These are phyloP conservation scores for Colletotrichum musae DNA, from an alignment of 2,329 filamentous ascomycete genomes.

Conservation along the genomic window DNA sequence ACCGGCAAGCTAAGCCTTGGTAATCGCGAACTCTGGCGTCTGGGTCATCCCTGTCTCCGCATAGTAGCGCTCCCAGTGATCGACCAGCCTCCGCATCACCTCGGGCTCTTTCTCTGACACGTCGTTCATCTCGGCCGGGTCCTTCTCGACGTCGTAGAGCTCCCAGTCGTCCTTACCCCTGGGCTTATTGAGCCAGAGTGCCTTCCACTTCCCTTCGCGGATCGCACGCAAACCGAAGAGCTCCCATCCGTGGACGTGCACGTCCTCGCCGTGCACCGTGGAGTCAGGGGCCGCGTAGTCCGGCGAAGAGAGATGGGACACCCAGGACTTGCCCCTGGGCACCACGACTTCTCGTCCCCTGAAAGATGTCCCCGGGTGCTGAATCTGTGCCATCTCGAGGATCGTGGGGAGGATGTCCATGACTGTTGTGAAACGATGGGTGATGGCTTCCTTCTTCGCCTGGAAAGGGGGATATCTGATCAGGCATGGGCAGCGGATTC, in stretches of 20 bases:
- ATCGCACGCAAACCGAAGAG: conserved; percentile 66
- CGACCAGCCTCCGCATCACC: conserved; percentile 5
- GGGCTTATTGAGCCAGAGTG: conserved; percentile 69
- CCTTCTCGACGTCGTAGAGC: conserved; percentile 66
- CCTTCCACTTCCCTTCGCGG: conserved; percentile 70
- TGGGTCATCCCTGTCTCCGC: conserved; percentile 28
- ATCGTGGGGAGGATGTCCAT: conserved; percentile 66
- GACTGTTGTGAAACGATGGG: conserved; percentile 62
- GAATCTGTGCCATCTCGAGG: conserved; percentile 60
- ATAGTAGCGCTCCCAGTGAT: conserved; percentile 18
- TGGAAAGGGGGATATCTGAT: conserved; percentile 47
- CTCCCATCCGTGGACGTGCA: conserved; percentile 70
- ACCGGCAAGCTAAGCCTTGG: conserved; percentile 8
- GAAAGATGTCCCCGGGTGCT: conserved; percentile 56
- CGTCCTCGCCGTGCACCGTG: conserved; percentile 60
- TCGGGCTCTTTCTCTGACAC: conserved; percentile 11
- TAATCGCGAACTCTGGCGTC: conserved; percentile 22
- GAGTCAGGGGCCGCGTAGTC: conserved; percentile 45
- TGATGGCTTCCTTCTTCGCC: conserved; percentile 51
- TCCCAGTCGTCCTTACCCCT: conserved; percentile 66
- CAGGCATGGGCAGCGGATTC: conserved; percentile 56
- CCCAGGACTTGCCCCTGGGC: conserved; percentile 65
- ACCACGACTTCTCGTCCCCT: conserved; percentile 63
- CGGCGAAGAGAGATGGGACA: conserved; percentile 51
- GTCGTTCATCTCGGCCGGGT: conserved; percentile 52